A percentile compares a stretch with the other conserved stretches of the same genome.
Conservation (phyloP, 345 rosid genomes). For the Populus pruinosa region DNA sequence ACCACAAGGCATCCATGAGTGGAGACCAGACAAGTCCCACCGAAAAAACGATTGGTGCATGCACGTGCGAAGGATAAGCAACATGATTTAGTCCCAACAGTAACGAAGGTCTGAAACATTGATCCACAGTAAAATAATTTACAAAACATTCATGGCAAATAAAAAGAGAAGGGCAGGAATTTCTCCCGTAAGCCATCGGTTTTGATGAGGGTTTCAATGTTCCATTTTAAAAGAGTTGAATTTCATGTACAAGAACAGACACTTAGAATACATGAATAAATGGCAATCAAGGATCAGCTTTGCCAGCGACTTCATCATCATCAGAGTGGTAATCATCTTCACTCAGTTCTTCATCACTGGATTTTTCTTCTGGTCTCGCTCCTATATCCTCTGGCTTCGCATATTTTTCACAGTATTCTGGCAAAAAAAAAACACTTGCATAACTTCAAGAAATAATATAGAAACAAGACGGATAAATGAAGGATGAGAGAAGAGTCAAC, state of each 20-base stretch:
- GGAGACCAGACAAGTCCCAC: not conserved
- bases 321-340: constrained; percentile 71
- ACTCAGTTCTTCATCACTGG: constrained; percentile 86
- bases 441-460: not conserved
- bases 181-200: constrained; percentile 31
- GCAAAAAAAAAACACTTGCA: not conserved
- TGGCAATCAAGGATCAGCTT: constrained; percentile 62
- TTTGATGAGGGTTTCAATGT: not conserved
- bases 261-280: not conserved
- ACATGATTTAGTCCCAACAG: constrained; percentile 4
- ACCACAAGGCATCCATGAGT: not conserved
- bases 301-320: constrained; percentile 75
- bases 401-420: constrained; percentile 85
- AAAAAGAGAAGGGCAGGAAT: constrained; percentile 28
- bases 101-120: constrained; percentile 28
- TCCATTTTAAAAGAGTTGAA: constrained; percentile 35
- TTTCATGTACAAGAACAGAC: constrained; percentile 45
- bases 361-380: constrained; percentile 51
- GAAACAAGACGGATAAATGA: not conserved
- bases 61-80: not conserved
- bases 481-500: not conserved
- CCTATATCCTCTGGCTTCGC: constrained; percentile 75
- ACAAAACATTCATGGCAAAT: constrained; percentile 39
- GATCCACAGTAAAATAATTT: constrained; percentile 32
- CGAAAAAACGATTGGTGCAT: not conserved